Percentiles rank a stretch among this genome's conserved stretches.
These are phyloP conservation scores for Aspergillus sp. DNA, from an alignment of 2,329 filamentous ascomycete species.

Conservation along the genomic window DNA sequence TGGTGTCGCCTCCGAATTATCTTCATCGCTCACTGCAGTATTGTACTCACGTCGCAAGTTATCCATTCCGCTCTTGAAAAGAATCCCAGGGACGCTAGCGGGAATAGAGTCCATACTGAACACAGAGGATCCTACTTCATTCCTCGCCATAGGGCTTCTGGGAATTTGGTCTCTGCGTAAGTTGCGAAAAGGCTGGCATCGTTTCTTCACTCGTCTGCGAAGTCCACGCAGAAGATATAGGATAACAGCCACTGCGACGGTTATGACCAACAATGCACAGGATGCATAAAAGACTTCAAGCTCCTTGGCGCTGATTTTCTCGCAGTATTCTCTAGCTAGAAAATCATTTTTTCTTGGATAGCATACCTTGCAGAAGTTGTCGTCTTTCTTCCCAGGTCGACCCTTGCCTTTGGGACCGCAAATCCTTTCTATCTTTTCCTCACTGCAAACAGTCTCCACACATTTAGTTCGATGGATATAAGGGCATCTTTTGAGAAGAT, in stretches of 20 bases:
- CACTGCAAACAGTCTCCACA: conserved; percentile 8
- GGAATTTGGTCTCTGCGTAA: not conserved
- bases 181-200: conserved; percentile 2
- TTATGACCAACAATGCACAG: conserved; percentile 6
- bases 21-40: not conserved
- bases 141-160: not conserved
- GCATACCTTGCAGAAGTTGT: conserved; percentile 10
- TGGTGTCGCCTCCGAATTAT: not conserved
- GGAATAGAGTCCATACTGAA: not conserved
- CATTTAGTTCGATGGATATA: conserved; percentile 3
- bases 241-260: conserved; percentile 5
- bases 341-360: conserved; percentile 7
- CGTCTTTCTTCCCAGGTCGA: conserved; percentile 1
- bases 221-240: conserved; percentile 6
- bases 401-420: conserved; percentile 2
- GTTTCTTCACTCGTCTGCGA: not conserved
- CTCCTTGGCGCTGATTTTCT: conserved; percentile 7
- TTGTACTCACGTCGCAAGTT: too few species aligned
- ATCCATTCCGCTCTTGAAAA: not conserved
- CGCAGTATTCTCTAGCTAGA: conserved; percentile 9
- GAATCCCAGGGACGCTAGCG: not conserved
- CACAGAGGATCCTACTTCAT: not conserved
- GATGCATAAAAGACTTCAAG: conserved; percentile 9
- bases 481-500: not conserved
- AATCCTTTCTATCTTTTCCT: conserved; percentile 3